phyloP scores from a whole-genome alignment of 768 basidiomycete species.

The Tricholoma saponaceum region DNA sequence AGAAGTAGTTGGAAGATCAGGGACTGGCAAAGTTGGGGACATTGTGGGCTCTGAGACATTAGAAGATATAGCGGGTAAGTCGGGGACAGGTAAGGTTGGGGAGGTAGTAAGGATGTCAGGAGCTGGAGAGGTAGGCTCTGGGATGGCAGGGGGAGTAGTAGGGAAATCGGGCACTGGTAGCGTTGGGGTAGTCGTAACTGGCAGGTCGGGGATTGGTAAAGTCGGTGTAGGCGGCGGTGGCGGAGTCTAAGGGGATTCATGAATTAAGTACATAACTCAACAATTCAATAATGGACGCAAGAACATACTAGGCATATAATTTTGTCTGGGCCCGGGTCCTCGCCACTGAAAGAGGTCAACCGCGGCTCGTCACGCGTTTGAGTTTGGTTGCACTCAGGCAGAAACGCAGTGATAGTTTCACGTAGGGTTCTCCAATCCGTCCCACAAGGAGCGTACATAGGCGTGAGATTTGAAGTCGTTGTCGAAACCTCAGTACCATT shows the following conservation, averaged over 20 bases:
- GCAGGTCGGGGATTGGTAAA: background rate
- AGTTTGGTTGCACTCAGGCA: conserved; percentile 17
- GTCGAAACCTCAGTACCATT: conserved; percentile 7
- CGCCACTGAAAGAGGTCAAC: conserved; percentile 10
- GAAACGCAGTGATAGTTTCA: conserved; percentile 17
- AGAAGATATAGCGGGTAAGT: background rate
- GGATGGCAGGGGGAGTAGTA: too few species aligned
- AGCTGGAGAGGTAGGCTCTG: too few species aligned
- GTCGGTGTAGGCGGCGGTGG: background rate
- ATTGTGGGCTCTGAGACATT: background rate
- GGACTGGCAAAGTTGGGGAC: background rate
- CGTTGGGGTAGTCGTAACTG: background rate
- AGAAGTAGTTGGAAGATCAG: background rate
- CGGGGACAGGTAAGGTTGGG: background rate
- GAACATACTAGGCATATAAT: conserved; percentile 6
- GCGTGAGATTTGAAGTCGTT: conserved; percentile 12
- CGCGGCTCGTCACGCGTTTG: conserved; percentile 20
- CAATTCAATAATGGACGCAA: too few species aligned
- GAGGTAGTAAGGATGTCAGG: background rate
- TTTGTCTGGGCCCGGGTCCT: background rate
- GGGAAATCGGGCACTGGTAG: background rate
- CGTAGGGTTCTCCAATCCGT: conserved; percentile 17
- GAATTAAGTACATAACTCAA: background rate
- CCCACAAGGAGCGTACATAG: conserved; percentile 19
- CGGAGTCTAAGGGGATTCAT: background rate